These are phyloP conservation scores for Fraxinus baroniana DNA, from an alignment of 305 asterid species.

Conservation along the genomic window DNA sequence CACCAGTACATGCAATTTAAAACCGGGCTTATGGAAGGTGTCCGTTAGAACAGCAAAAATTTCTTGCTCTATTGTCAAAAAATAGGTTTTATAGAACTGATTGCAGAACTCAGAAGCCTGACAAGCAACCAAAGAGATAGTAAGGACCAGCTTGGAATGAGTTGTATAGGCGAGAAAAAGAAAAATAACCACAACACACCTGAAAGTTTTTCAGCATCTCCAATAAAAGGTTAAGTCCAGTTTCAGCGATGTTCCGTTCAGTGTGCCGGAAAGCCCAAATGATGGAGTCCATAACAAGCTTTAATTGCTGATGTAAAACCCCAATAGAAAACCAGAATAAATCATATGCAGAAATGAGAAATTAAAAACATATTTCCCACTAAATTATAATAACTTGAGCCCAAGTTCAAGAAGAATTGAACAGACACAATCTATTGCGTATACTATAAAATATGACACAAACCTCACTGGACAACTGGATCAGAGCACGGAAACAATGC, in stretches of 20 bases:
- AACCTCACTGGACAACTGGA: slow-evolving; percentile 91
- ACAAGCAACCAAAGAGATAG: slow-evolving; percentile 28
- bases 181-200: slow-evolving; percentile 36
- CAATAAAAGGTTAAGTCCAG: slow-evolving; percentile 83
- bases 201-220: slow-evolving; percentile 96
- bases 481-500: slow-evolving; percentile 88
- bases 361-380: slow-evolving; percentile 8
- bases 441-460: slow-evolving; percentile 3
- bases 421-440: slow-evolving; percentile 7
- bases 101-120: slow-evolving; percentile 85
- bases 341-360: slow-evolving; percentile 5
- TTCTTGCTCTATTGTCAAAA: slow-evolving; percentile 86
- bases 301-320: slow-evolving; percentile 66
- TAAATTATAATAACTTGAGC: not conserved
- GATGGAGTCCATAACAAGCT: slow-evolving; percentile 95
- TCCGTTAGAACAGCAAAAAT: slow-evolving; percentile 89
- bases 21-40: slow-evolving; percentile 96
- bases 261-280: slow-evolving; percentile 99
- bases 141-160: slow-evolving; percentile 1
- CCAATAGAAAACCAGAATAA: slow-evolving; percentile 17
- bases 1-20: slow-evolving; percentile 84
- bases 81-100: slow-evolving; percentile 83
- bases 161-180: not conserved
- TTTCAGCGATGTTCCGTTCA: slow-evolving; percentile 95
- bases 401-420: slow-evolving; percentile 1